Evolutionary conservation across 1,284 basidiomycete species (phyloP), one percentile per base, ranked within the genome.

Genomic region (Termitomyces sp.): DNA sequence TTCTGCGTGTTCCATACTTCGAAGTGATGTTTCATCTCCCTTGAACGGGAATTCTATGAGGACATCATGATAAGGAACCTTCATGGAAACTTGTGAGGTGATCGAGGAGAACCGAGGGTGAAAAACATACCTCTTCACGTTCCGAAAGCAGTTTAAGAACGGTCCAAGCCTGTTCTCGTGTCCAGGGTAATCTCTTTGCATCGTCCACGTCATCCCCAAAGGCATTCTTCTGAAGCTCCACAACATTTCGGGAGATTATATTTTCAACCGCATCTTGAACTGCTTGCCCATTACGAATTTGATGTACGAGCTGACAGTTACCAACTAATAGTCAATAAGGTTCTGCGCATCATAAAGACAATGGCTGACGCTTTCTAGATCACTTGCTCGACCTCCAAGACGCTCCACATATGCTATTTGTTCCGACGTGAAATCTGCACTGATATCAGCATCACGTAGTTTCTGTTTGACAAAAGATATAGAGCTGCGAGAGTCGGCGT

Each of bases 191-290:
- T 46, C 68, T 75, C 68, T 92, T 93, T 3, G 88, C 87, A 64
- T 97, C 94, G 49, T 93, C 89, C 3, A 77, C 68, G 64, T 96
- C 94, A 63, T 97, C 94, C 0, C 93, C 96, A 65, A 97, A 98
- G 0, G 91, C 91, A 50, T 81, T 88, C 77, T 97, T 97, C 45
- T 91, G 78, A 45, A 97, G 72, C 68, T 97, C 94, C 40, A 84
- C 80, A 7, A 93, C 84, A 31, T 85, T 88, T 37, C 87, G 82
- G 34, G 73, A 71, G 60, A 97, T 84, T 61, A 96, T 91, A 63
- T 96, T 93, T 61, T 95, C 88, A 4, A 97, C 88, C 1, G 93
- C 92, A 28, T 89, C 88, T 54, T 84, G 77, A 1, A 95, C 79
- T 10, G 63, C 72, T 67, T 84, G 80, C 0, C 93, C 91, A 41